Base-by-base conservation (phyloP, 805 yeast species). In the Saccharomycopsis sp. region DNA sequence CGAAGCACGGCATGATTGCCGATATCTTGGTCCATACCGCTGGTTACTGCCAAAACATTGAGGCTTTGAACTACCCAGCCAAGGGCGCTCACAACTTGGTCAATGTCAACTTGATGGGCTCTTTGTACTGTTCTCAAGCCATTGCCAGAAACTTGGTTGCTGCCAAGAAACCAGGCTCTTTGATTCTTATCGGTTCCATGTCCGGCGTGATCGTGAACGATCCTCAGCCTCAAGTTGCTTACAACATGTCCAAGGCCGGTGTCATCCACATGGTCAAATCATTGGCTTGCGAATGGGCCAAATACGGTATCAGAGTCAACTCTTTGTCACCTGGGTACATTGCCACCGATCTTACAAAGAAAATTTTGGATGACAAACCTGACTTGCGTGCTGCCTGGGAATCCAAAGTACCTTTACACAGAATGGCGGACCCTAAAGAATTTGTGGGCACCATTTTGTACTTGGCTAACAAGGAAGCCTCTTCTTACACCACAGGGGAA, bases 271-370 rank as follows among this genome's bases (percentile, higher is more conserved):
- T 77, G 60, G 75, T 67, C 53, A 66, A 73, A 59, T 73, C 80
- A n/a, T 68, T 77, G 51, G 80, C 82, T 23, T 77, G 79, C 46
- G 84, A 77, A 60, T 77, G 83, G 84, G 83, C 84, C 40, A 73
- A 71, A 45, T 71, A 71, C 64, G 69, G 69, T 57, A 45, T 45
- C 21, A 67, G 83, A 52, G 79, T 77, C 52, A 77, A 77, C 68
- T 68, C 80, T 39, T 69, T 77, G 56, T 69, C 77, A 26, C 83
- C 84, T 15, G 84, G 83, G 23, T 77, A 77, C 64, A 77, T 77
- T 61, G 77, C 75, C 56, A 77, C 83, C 21, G 80, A 82, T 20
- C 70, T 77, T 59, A 77, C 79, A 57, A 69, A 74, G 51, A 67
- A 78, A 48, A 78, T 72, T 51, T 57, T 69, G 36, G 68, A 75